phyloP scores from a whole-genome alignment of 2,329 filamentous ascomycete genomes.

The Colletotrichum gloeosporioides region DNA sequence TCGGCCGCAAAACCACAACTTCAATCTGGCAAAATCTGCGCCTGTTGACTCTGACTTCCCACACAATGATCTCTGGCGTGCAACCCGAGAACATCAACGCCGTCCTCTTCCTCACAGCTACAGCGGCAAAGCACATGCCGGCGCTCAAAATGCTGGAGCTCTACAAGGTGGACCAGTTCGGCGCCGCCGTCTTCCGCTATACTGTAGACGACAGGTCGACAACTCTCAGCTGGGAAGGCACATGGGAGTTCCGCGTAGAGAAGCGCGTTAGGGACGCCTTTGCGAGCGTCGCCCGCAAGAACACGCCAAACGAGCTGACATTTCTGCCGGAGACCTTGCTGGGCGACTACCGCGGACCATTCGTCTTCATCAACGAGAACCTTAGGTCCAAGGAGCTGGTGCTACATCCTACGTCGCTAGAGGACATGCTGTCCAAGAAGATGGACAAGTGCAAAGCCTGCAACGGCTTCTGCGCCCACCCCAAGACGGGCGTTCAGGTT shows the following conservation, averaged over 20 bases:
- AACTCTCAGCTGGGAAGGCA: slow-evolving; percentile 13
- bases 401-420: slow-evolving; percentile 8
- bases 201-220: slow-evolving; percentile 9
- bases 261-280: neutral
- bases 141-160: slow-evolving; percentile 28
- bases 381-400: slow-evolving; percentile 29
- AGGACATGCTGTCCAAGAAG: slow-evolving; percentile 20
- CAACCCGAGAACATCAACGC: slow-evolving; percentile 25
- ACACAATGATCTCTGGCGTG: slow-evolving; percentile 21
- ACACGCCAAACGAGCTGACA: slow-evolving; percentile 1
- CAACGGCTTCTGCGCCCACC: slow-evolving; percentile 16
- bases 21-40: slow-evolving; percentile 28
- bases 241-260: slow-evolving; percentile 11
- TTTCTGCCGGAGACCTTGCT: slow-evolving; percentile 13
- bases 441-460: slow-evolving; percentile 18
- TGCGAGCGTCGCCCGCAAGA: neutral
- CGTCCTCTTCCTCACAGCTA: slow-evolving; percentile 25
- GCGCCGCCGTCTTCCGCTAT: slow-evolving; percentile 31
- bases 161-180: slow-evolving; percentile 27
- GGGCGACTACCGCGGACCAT: slow-evolving; percentile 19
- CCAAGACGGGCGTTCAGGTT: neutral
- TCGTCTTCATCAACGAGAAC: slow-evolving; percentile 19
- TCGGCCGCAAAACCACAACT: slow-evolving; percentile 9
- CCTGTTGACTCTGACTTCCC: slow-evolving; percentile 29
- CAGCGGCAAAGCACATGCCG: slow-evolving; percentile 30